A percentile compares a stretch with the other conserved stretches of the same genome.
Evolutionary conservation across 768 basidiomycete species (phyloP).

Genomic region (Pulveroboletus sp.): DNA sequence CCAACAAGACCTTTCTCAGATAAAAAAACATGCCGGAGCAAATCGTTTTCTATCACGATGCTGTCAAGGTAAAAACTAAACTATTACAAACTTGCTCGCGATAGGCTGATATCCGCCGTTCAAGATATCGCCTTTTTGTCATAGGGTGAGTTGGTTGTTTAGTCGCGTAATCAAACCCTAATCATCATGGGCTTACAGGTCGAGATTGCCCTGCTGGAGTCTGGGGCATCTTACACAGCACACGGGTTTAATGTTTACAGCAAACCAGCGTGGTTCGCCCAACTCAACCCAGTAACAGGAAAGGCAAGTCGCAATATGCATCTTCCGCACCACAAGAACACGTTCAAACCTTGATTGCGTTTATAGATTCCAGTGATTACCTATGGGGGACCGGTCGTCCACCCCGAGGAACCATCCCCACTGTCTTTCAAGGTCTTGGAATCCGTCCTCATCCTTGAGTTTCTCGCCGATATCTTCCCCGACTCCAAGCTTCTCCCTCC

Average conservation of each 20-base stretch:
- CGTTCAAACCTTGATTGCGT: no score
- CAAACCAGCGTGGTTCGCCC: conserved; percentile 65
- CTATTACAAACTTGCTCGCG: neutral
- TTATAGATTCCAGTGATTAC: conserved; percentile 52
- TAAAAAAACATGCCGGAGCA: conserved; percentile 19
- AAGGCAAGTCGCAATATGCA: conserved; percentile 39
- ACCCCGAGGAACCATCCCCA: conserved; percentile 52
- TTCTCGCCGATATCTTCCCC: conserved; percentile 57
- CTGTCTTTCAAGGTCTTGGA: conserved; percentile 59
- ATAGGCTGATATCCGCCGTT: neutral
- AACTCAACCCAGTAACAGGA: conserved; percentile 54
- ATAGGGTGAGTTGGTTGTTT: conserved; percentile 36
- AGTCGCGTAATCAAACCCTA: conserved; percentile 14
- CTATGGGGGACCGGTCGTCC: conserved; percentile 55
- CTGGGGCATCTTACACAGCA: conserved; percentile 43
- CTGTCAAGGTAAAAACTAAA: conserved; percentile 33
- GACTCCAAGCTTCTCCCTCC: conserved; percentile 44
- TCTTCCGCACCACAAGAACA: neutral
- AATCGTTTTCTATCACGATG: conserved; percentile 37
- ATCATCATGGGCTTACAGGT: conserved; percentile 31
- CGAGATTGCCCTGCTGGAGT: conserved; percentile 57
- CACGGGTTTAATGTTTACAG: conserved; percentile 55
- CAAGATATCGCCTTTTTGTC: conserved; percentile 53
- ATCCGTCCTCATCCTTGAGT: conserved; percentile 59
- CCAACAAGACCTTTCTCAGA: neutral